These are phyloP conservation scores for Mortierella sp. DNA, from an alignment of 371 early-diverging fungal species.

Conservation along the genomic window DNA sequence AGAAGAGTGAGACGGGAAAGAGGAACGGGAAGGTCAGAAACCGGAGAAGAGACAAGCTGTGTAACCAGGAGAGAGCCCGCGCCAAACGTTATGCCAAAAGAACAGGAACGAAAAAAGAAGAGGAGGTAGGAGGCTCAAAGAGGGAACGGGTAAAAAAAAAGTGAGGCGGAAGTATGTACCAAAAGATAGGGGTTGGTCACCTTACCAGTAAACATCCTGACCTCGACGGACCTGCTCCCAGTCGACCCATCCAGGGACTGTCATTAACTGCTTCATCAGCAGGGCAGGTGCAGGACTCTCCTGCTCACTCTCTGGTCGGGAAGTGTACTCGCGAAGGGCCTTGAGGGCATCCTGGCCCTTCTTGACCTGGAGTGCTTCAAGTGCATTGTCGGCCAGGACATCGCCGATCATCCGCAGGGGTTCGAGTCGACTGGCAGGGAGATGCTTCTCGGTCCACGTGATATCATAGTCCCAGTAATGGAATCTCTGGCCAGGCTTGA, in stretches of 20 bases:
- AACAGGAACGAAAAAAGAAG: neutral
- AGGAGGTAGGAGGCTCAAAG: neutral
- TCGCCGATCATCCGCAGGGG: constrained; percentile 29
- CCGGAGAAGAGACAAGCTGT: neutral
- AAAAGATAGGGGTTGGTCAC: neutral
- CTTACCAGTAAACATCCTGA: constrained; percentile 31
- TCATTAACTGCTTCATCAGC: constrained; percentile 25
- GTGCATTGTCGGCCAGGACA: constrained; percentile 20
- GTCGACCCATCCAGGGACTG: constrained; percentile 43
- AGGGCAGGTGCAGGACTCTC: constrained; percentile 25
- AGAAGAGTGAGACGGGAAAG: neutral
- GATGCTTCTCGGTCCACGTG: constrained; percentile 37
- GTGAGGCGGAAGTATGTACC: neutral
- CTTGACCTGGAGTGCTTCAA: constrained; percentile 20
- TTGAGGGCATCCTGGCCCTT: constrained; percentile 16
- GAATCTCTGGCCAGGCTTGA: constrained; percentile 21
- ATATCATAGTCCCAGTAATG: constrained; percentile 21
- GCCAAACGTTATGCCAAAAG: no score
- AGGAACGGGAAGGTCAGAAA: neutral
- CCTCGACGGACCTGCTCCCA: constrained; percentile 33
- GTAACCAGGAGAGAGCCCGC: no score
- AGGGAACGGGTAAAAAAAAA: neutral
- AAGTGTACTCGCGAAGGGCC: constrained; percentile 15
- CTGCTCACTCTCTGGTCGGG: constrained; percentile 25
- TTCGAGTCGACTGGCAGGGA: constrained; percentile 33